phyloP scores from a whole-genome alignment of 2,329 filamentous ascomycete species.

The Elsinoe ampelina region DNA sequence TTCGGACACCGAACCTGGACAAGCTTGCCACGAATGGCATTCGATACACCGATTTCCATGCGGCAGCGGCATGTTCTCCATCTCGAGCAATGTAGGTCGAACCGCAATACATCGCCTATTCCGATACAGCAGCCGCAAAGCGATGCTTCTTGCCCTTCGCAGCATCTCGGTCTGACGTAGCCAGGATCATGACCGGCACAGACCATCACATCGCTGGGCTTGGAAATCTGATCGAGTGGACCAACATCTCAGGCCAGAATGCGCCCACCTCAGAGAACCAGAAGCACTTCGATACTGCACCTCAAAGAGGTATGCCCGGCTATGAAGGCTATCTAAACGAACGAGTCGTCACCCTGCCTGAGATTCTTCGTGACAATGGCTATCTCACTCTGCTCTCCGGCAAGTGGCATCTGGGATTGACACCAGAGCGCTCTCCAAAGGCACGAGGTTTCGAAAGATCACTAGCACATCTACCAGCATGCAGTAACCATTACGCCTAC shows the following conservation, averaged over 20 bases:
- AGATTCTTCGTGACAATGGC: slow-evolving; percentile 49
- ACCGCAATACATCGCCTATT: background rate
- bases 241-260: slow-evolving; percentile 45
- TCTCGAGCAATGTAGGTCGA: slow-evolving; percentile 47
- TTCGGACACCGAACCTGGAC: slow-evolving; percentile 51
- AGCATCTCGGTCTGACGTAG: background rate
- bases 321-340: slow-evolving; percentile 58
- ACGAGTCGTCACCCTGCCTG: slow-evolving; percentile 48
- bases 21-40: slow-evolving; percentile 40
- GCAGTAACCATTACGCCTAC: slow-evolving; percentile 49
- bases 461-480: slow-evolving; percentile 52
- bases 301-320: slow-evolving; percentile 49
- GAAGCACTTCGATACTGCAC: slow-evolving; percentile 40
- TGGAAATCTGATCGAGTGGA: slow-evolving; percentile 52
- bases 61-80: slow-evolving; percentile 56
- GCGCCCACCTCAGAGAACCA: slow-evolving; percentile 40
- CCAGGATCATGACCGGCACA: slow-evolving; percentile 51
- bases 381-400: slow-evolving; percentile 54
- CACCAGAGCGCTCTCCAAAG: slow-evolving; percentile 46
- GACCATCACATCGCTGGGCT: slow-evolving; percentile 52
- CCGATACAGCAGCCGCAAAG: too few relatives aligned
- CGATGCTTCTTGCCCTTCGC: background rate
- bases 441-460: slow-evolving; percentile 50
- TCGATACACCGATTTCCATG: slow-evolving; percentile 56
- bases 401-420: slow-evolving; percentile 56